Evolutionary conservation across 2,329 filamentous ascomycete genomes (phyloP).

Genomic region (Scedosporium minutisporum): DNA sequence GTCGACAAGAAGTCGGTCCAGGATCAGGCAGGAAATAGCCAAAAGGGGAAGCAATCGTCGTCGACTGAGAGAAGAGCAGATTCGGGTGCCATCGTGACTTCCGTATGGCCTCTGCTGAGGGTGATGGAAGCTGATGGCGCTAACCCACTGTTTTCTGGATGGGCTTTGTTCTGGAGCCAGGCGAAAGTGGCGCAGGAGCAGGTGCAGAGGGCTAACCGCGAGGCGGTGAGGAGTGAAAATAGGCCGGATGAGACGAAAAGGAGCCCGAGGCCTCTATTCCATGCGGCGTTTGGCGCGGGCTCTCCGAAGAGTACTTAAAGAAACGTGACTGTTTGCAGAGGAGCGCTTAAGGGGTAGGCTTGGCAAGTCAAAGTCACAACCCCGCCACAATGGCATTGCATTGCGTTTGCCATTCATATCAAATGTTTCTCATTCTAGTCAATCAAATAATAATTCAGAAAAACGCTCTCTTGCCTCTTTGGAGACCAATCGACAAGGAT

Average conservation of each 20-base stretch:
- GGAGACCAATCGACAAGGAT: no score
- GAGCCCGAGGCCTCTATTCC: not conserved
- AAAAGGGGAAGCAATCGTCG: not conserved
- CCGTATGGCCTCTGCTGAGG: conserved; percentile 1
- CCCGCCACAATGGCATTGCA: no score
- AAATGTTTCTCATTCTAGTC: no score
- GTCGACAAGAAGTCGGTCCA: not conserved
- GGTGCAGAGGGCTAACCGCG: not conserved
- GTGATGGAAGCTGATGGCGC: not conserved
- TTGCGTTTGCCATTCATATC: no score
- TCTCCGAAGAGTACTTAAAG: not conserved
- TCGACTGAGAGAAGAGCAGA: not conserved
- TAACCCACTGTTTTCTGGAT: not conserved
- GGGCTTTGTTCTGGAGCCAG: not conserved
- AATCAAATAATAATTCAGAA: no score
- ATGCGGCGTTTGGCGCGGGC: not conserved
- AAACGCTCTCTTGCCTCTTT: no score
- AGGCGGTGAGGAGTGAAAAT: not conserved
- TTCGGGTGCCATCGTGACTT: not conserved
- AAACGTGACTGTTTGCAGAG: not conserved
- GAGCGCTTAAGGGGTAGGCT: no score
- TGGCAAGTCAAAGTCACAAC: no score
- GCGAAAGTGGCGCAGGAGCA: not conserved
- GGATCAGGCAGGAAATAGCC: not conserved
- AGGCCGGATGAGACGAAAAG: not conserved